Conservation (phyloP, 345 rosid species). For the Populus davidiana region DNA sequence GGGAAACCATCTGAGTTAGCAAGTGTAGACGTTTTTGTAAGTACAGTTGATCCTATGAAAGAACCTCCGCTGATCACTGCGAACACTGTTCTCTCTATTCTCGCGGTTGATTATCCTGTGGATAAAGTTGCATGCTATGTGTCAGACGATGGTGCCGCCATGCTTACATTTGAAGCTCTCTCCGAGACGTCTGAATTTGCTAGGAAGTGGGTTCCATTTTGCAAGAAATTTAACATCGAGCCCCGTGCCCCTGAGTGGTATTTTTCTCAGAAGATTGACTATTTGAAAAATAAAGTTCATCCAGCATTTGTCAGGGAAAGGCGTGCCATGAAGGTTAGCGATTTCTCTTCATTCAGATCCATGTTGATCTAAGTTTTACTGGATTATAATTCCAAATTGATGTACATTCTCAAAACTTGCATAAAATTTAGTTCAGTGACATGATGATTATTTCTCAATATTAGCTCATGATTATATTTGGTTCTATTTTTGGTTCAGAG, state of each 20-base stretch:
- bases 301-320: constrained; percentile 94
- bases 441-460: neutral
- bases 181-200: constrained; percentile 98
- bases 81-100: constrained; percentile 93
- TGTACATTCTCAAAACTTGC: neutral
- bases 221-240: constrained; percentile 82
- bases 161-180: constrained; percentile 99
- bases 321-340: constrained; percentile 89
- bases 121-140: constrained; percentile 96
- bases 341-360: constrained; percentile 1
- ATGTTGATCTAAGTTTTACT: neutral
- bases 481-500: constrained; percentile 51
- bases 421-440: neutral
- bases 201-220: constrained; percentile 97
- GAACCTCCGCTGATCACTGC: constrained; percentile 99
- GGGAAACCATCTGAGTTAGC: constrained; percentile 91
- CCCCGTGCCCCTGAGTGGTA: constrained; percentile 99
- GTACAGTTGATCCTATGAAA: constrained; percentile 97
- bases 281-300: constrained; percentile 89
- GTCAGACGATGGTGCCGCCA: constrained; percentile 99
- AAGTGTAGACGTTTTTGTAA: constrained; percentile 72
- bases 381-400: neutral
- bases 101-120: constrained; percentile 94
- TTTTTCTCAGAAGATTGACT: constrained; percentile 89
- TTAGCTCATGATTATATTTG: neutral